Percentiles rank a stretch among this genome's conserved stretches.
Evolutionary conservation across 495 filamentous ascomycete genomes (phyloP).

Genomic region (Eremomyces bilateralis): DNA sequence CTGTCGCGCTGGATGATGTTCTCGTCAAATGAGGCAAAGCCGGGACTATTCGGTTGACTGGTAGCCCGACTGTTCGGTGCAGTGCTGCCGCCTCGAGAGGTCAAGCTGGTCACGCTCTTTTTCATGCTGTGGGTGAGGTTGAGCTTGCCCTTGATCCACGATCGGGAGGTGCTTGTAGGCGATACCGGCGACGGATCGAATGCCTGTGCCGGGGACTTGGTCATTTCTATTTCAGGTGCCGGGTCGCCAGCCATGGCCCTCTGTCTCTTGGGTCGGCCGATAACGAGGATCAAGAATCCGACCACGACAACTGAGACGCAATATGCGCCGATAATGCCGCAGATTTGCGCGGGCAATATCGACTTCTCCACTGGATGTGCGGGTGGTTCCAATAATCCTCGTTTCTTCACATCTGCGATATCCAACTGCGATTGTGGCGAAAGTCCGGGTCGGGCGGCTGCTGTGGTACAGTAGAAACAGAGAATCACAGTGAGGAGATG

Average conservation of each 20-base stretch:
- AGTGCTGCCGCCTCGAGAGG: too few relatives aligned
- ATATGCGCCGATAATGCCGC: slow-evolving; percentile 62
- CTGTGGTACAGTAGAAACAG: too few relatives aligned
- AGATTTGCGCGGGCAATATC: slow-evolving; percentile 58
- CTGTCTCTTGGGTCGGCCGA: slow-evolving; percentile 36
- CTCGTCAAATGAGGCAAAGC: slow-evolving; percentile 44
- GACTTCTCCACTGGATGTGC: too few relatives aligned
- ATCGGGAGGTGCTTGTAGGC: slow-evolving; percentile 18
- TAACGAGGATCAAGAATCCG: slow-evolving; percentile 39
- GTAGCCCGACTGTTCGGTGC: slow-evolving; percentile 15
- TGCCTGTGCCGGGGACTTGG: slow-evolving; percentile 22
- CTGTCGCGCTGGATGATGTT: slow-evolving; percentile 51
- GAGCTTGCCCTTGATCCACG: slow-evolving; percentile 19
- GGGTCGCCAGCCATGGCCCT: slow-evolving; percentile 29
- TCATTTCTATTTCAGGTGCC: slow-evolving; percentile 37
- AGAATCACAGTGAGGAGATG: too few relatives aligned
- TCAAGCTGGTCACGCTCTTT: slow-evolving; percentile 13
- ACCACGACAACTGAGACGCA: slow-evolving; percentile 47
- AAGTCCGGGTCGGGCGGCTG: too few relatives aligned
- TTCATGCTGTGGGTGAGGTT: too few relatives aligned
- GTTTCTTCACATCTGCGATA: too few relatives aligned
- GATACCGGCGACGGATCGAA: slow-evolving; percentile 14
- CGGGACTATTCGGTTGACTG: slow-evolving; percentile 14
- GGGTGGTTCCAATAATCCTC: too few relatives aligned
- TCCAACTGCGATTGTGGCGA: too few relatives aligned